Base-by-base conservation (phyloP, 805 yeast species). In the Starmerella bacillaris region DNA sequence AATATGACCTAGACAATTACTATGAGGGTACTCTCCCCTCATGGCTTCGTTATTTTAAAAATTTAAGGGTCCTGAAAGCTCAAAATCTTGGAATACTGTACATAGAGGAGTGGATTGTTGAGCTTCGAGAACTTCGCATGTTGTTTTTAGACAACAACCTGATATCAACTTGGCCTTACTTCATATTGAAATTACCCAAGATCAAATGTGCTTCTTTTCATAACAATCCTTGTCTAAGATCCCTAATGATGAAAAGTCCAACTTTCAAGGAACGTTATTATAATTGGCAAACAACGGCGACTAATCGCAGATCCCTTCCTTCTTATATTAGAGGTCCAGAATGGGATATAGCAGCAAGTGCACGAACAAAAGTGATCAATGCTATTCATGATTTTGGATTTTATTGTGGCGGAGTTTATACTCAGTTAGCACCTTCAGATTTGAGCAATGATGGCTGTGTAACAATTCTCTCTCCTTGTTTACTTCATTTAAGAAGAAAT, bases 161-260 rank as follows among this genome's bases (percentile, higher is more conserved):
- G 7, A 37, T 42, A 12, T 27, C 40, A 9, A 42, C 46, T 3
- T 42, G 46, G 46, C 46, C 46, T 3, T 28, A 37, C 21, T 42
- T 42, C 17, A 36, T 42, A n/a, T 4, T 24, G 4, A 15, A 35
- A 5, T 24, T 34, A 5, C 33, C 36, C 2, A 17, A 11, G 6
- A 24, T 42, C 3, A 20, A 35, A 15, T n/a, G 21, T n/a, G 31
- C 40, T 2, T 19, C 26, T 3, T 31, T 42, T 11, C 35, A 38
- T 15, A 42, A 42, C 2, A 42, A 42, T 21, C 46, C 46, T 17
- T 42, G 46, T 16, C 22, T 42, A n/a, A 42, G 37, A 18, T 30
- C 33, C 21, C 39, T 41, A 3, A 35, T 36, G 24, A n/a, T 18
- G 22, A 42, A 42, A 14, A 42, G 46, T 27, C 46, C 45, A 2